Evolutionary conservation across 2,329 filamentous ascomycete species (phyloP).

Genomic region (Monilinia laxa): DNA sequence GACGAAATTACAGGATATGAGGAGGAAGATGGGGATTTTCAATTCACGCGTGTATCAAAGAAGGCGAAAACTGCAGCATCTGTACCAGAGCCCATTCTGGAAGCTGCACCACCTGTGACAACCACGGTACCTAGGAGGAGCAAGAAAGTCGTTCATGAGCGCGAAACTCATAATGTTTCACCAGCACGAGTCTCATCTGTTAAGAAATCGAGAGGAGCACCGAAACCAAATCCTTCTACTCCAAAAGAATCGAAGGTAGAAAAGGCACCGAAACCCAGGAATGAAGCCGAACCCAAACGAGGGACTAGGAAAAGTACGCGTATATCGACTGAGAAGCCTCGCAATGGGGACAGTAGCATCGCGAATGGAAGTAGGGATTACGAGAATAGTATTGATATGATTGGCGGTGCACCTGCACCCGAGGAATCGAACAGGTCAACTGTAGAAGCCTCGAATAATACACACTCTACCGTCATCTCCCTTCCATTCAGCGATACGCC

Average conservation of each 20-base stretch:
- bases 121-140: conserved; percentile 41
- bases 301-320: conserved; percentile 47
- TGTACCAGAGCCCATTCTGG: conserved; percentile 35
- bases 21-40: conserved; percentile 75
- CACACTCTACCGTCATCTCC: conserved; percentile 62
- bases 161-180: conserved; percentile 37
- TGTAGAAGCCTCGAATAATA: conserved; percentile 32
- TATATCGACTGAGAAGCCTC: conserved; percentile 44
- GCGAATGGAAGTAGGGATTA: conserved; percentile 35
- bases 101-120: conserved; percentile 44
- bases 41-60: conserved; percentile 69
- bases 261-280: conserved; percentile 8
- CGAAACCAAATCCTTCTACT: conserved; percentile 5
- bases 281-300: conserved; percentile 42
- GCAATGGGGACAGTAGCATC: conserved; percentile 32
- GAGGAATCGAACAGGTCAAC: conserved; percentile 26
- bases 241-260: conserved; percentile 12
- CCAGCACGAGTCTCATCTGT: conserved; percentile 32
- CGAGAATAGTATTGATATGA: conserved; percentile 35
- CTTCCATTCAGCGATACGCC: conserved; percentile 91
- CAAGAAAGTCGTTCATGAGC: conserved; percentile 43
- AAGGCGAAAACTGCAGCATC: conserved; percentile 55
- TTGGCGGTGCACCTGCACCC: conserved; percentile 26
- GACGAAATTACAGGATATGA: conserved; percentile 52
- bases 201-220: conserved; percentile 44